Evolutionary conservation across 306 rosid species (phyloP).

Genomic region (Cucumis cinereus): DNA sequence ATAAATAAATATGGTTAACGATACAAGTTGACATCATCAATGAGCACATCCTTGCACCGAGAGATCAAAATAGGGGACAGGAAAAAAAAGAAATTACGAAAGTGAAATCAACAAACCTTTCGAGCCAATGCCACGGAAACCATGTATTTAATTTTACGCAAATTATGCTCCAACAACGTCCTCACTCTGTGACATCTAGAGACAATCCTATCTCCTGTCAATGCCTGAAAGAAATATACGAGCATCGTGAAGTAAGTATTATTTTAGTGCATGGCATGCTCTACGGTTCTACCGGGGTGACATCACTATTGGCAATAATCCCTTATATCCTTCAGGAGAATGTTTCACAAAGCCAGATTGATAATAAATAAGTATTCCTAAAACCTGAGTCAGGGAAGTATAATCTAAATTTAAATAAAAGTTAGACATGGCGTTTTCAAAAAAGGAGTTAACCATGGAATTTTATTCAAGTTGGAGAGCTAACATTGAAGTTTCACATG

Average conservation of each 20-base stretch:
- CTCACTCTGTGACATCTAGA: conserved; percentile 39
- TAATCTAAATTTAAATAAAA: neutral
- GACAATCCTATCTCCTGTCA: conserved; percentile 48
- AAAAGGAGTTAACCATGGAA: neutral
- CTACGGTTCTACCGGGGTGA: neutral
- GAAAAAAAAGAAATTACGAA: neutral
- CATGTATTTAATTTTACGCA: conserved; percentile 38
- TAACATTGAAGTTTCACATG: neutral
- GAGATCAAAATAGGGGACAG: neutral
- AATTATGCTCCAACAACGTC: conserved; percentile 41
- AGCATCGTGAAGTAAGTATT: conserved; percentile 5
- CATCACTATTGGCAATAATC: neutral
- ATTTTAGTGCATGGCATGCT: neutral
- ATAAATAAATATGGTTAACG: neutral
- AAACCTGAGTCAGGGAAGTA: neutral
- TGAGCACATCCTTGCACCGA: neutral
- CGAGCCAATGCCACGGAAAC: conserved; percentile 58
- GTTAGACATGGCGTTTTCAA: neutral
- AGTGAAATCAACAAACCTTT: conserved; percentile 42
- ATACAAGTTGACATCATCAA: neutral
- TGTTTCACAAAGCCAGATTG: neutral
- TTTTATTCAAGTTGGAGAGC: neutral
- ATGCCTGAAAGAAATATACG: conserved; percentile 32
- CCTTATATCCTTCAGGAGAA: neutral
- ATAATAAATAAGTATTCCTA: neutral